A percentile compares a stretch with the other conserved stretches of the same genome.
phyloP scores from a whole-genome alignment of 2,329 filamentous ascomycete species.

The Cryphonectria nitschkei region DNA sequence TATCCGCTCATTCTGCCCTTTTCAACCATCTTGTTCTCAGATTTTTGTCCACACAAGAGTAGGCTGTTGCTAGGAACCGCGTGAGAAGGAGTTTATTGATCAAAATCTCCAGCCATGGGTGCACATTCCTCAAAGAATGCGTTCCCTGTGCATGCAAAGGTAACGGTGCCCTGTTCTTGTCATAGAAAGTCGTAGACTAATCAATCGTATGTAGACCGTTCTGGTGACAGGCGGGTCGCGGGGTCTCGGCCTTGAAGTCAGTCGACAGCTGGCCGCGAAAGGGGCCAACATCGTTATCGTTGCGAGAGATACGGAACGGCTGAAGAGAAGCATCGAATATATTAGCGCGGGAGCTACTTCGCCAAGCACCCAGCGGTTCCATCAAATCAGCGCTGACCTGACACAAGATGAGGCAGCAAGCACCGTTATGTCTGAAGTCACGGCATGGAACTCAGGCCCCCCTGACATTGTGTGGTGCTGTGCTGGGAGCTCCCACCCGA shows the following conservation, averaged over 20 bases:
- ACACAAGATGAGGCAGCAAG: conserved; percentile 59
- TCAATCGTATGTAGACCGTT: conserved; percentile 65
- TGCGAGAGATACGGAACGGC: conserved; percentile 75
- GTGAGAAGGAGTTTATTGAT: background rate
- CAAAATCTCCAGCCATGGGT: background rate
- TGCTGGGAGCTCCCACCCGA: conserved; percentile 63
- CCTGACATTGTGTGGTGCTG: conserved; percentile 71
- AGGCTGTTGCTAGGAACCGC: background rate
- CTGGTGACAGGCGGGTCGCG: conserved; percentile 91
- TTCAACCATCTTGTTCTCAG: background rate
- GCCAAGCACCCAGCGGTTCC: conserved; percentile 61
- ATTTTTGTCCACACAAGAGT: background rate
- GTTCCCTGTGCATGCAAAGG: conserved; percentile 20
- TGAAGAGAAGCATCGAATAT: conserved; percentile 65
- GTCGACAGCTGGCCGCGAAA: conserved; percentile 74
- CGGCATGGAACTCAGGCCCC: conserved; percentile 62
- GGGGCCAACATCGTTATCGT: conserved; percentile 88
- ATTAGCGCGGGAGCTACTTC: conserved; percentile 33
- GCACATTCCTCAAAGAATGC: conserved; percentile 4
- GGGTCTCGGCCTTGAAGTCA: conserved; percentile 82
- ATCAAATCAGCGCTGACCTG: conserved; percentile 68
- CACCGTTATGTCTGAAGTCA: conserved; percentile 61
- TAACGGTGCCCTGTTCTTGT: conserved; percentile 17
- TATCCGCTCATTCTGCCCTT: background rate
- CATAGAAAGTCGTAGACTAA: background rate